A percentile compares a stretch with the other conserved stretches of the same genome.
Evolutionary conservation across 345 rosid species (phyloP).

Genomic region (Viola odorata): DNA sequence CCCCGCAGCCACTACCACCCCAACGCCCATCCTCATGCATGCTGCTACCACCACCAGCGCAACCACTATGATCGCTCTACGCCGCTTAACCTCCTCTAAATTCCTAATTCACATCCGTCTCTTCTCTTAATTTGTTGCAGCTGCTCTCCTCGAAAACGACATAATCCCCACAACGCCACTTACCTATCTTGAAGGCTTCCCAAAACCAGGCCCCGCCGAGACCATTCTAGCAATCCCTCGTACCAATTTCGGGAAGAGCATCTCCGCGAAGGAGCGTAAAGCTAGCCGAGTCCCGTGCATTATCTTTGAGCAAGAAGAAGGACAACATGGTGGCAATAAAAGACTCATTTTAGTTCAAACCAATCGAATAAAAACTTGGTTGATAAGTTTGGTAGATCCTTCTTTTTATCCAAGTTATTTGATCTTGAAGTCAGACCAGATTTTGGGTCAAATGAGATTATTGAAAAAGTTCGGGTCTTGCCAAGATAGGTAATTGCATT

Average conservation of each 20-base stretch:
- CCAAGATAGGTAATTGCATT: no score
- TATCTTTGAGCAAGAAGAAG: constrained; percentile 81
- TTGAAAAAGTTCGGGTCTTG: no score
- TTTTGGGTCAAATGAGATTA: no score
- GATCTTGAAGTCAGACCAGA: no score
- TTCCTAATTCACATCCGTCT: constrained; percentile 34
- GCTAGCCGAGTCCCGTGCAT: constrained; percentile 73
- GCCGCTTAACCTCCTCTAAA: constrained; percentile 37
- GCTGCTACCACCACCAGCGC: not conserved
- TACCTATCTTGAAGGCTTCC: constrained; percentile 51
- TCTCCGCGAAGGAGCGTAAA: constrained; percentile 69
- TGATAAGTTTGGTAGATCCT: no score
- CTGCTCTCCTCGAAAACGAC: constrained; percentile 20
- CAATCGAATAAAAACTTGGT: no score
- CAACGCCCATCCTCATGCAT: no score
- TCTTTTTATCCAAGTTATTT: no score
- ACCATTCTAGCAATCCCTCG: constrained; percentile 75
- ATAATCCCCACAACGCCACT: constrained; percentile 2
- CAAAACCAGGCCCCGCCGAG: constrained; percentile 68
- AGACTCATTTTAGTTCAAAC: constrained; percentile 10
- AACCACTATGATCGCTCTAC: constrained; percentile 48
- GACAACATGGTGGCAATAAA: constrained; percentile 92
- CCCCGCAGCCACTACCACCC: no score
- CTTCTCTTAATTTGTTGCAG: constrained; percentile 53
- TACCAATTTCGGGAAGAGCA: constrained; percentile 50